Evolutionary conservation across 805 yeast species (phyloP).

Genomic region (Zygoascus bituminiphila): DNA sequence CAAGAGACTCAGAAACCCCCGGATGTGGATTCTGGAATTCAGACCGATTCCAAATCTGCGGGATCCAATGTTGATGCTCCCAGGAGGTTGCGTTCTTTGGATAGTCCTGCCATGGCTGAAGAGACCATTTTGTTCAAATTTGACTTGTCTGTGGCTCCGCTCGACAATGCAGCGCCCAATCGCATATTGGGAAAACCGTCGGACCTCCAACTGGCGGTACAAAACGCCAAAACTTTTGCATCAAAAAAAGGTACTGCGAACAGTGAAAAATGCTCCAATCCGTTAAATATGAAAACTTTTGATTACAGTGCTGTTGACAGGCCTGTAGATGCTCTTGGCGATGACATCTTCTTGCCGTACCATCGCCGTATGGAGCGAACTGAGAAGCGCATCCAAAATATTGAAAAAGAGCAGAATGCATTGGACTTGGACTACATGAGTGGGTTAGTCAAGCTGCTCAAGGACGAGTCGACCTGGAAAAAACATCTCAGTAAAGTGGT

Average conservation of each 20-base stretch:
- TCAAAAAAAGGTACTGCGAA: no score
- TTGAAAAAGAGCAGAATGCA: conserved; percentile 46
- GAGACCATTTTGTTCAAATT: conserved; percentile 4
- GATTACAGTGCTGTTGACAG: background rate
- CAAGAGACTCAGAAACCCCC: background rate
- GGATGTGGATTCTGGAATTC: no score
- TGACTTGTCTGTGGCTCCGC: background rate
- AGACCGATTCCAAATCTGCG: no score
- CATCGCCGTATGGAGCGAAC: conserved; percentile 57
- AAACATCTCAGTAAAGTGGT: conserved; percentile 41
- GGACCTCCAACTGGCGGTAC: no score
- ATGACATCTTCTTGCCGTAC: conserved; percentile 35
- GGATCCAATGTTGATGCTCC: no score
- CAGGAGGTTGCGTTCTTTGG: background rate
- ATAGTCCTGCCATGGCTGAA: background rate
- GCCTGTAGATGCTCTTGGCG: conserved; percentile 39
- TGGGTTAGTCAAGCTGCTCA: conserved; percentile 37
- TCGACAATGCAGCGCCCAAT: background rate
- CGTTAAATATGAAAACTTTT: background rate
- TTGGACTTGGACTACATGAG: conserved; percentile 47
- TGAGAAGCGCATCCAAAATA: conserved; percentile 50
- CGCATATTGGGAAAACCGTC: background rate
- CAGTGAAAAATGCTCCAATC: background rate
- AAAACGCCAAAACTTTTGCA: no score
- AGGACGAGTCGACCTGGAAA: conserved; percentile 39